Evolutionary conservation across 177 flowering plant genomes (phyloP), one percentile per base, ranked within the genome.

Genomic region (Vitis hybrid): DNA sequence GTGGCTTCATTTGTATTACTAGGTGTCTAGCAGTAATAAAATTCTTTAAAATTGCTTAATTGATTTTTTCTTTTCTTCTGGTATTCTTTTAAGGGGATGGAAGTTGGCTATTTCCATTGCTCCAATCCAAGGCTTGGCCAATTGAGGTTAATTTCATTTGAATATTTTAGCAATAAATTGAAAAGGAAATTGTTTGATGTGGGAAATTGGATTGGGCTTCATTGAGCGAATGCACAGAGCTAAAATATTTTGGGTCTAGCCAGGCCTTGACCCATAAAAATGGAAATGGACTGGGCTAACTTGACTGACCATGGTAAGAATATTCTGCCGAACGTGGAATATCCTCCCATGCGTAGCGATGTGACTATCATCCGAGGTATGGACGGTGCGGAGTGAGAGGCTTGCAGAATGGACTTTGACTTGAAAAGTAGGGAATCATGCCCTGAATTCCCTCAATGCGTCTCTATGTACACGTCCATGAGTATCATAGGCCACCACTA

Each of bases 311-410:
- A 53, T 5, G 15, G 0, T 7, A 51, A 22, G 18, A 53, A 65
- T 29, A 2, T 52, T 5, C 51, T 31, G 1, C 1, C n/a, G 1
- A 51, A 53, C 6, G 0, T 14, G 68, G 45, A 51, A 53, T 15
- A 53, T 53, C 56, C 51, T 26, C 12, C 48, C 69, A 53, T 14
- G 49, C n/a, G 33, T 5, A 31, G 55, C 14, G 51, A 70, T n/a
- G 5, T 70, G 72, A 16, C 66, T 18, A 5, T 9, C 33, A 16
- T 4, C 45, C 1, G 31, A 53, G 52, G 39, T 5, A 62, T 62
- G 72, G 72, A 53, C 72, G 72, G 72, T 33, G 66, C 26, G 5
- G 14, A 5, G 11, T 49, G 49, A 48, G 12, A 15, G 69, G 5
- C 18, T 66, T 53, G 9, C 7, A 14, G 16, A 53, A 16, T 12